Evolutionary conservation across 768 basidiomycete species (phyloP).

Genomic region (Paxillus ammoniavirescens): DNA sequence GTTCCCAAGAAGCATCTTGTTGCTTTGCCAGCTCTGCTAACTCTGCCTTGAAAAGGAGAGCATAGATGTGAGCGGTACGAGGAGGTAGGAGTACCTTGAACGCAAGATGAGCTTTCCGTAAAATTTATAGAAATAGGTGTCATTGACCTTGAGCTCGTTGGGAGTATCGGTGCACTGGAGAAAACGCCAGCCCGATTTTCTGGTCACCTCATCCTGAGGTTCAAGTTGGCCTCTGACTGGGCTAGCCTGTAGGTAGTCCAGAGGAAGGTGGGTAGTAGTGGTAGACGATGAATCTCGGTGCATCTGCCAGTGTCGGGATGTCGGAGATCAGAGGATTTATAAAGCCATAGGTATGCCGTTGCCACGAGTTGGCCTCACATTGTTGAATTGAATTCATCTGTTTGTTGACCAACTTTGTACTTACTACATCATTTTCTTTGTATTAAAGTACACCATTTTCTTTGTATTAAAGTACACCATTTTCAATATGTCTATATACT

Average conservation of each 20-base stretch:
- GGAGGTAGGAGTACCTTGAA: conserved; percentile 67
- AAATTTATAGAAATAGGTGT: not conserved
- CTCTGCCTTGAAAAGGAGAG: conserved; percentile 64
- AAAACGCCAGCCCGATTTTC: conserved; percentile 63
- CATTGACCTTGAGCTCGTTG: conserved; percentile 65
- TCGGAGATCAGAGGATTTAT: conserved; percentile 2
- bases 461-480: too few species aligned
- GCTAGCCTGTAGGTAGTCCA: conserved; percentile 59
- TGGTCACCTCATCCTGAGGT: conserved; percentile 50
- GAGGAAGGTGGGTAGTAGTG: conserved; percentile 27
- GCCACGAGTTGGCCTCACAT: conserved; percentile 21
- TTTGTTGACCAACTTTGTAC: conserved; percentile 30
- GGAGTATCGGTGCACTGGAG: conserved; percentile 76
- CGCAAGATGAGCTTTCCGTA: conserved; percentile 5
- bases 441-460: too few species aligned
- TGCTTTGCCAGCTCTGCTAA: conserved; percentile 58
- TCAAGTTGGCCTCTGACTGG: conserved; percentile 77
- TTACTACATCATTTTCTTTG: too few species aligned
- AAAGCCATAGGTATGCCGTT: not conserved
- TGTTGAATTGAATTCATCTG: conserved; percentile 5
- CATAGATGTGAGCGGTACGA: conserved; percentile 62
- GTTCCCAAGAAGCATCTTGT: conserved; percentile 58
- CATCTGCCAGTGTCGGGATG: conserved; percentile 17
- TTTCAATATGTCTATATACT: too few species aligned
- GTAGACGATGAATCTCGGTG: conserved; percentile 21